Evolutionary conservation across 2,329 filamentous ascomycete genomes (phyloP).

Genomic region (Fusarium metavorans): DNA sequence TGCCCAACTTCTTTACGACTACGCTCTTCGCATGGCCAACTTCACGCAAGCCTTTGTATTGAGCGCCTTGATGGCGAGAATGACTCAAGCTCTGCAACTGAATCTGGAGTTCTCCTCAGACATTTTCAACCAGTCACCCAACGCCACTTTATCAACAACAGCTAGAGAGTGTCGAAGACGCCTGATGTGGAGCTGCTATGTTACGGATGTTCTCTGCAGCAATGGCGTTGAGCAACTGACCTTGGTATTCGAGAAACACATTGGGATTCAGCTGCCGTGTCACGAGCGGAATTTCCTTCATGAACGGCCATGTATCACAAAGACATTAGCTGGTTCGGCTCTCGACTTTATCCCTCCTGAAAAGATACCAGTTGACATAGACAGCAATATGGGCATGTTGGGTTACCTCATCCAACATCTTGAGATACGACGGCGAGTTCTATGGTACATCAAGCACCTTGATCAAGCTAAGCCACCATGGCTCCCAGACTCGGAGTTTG

Average conservation of each 20-base stretch:
- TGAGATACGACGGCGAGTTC: conserved; percentile 23
- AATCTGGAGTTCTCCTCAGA: conserved; percentile 33
- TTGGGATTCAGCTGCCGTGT: conserved; percentile 33
- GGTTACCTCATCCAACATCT: conserved; percentile 25
- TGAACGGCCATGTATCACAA: conserved; percentile 20
- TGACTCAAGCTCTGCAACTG: conserved; percentile 34
- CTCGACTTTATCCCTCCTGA: conserved; percentile 11
- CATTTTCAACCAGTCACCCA: conserved; percentile 2
- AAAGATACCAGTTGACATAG: conserved; percentile 6
- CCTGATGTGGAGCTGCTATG: conserved; percentile 39
- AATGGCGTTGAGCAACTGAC: conserved; percentile 35
- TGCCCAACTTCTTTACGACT: conserved; percentile 32
- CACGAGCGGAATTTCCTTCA: conserved; percentile 20
- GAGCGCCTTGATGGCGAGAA: conserved; percentile 25
- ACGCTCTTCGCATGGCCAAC: conserved; percentile 33
- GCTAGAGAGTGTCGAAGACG: conserved; percentile 26
- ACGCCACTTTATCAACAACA: conserved; percentile 1
- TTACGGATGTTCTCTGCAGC: conserved; percentile 28
- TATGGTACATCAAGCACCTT: conserved; percentile 29
- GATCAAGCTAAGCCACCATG: conserved; percentile 23
- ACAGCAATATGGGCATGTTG: conserved; percentile 27
- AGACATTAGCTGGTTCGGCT: conserved; percentile 7
- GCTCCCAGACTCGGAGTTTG: conserved; percentile 28
- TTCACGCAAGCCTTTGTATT: conserved; percentile 36
- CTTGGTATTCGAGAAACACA: conserved; percentile 28